These are phyloP conservation scores for Sinapis alba DNA, from an alignment of 441 rosid species.

Conservation along the genomic window DNA sequence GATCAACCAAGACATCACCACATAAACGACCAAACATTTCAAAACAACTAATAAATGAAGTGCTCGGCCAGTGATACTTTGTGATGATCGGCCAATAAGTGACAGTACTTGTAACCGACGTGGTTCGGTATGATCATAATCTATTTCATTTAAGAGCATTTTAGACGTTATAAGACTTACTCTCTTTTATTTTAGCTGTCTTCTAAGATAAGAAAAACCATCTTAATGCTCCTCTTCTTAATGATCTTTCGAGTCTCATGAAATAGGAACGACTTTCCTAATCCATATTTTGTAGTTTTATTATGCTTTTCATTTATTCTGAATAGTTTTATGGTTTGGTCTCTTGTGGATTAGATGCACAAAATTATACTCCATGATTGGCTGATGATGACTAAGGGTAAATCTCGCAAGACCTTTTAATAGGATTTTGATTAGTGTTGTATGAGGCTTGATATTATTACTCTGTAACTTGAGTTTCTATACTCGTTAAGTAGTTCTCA, in stretches of 20 bases:
- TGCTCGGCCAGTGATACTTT: neutral
- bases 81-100: slow-evolving; percentile 3
- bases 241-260: neutral
- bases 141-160: neutral
- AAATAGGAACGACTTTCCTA: neutral
- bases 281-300: neutral
- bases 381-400: neutral
- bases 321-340: no score
- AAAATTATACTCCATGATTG: no score
- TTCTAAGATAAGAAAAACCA: neutral
- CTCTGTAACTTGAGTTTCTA: neutral
- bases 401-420: neutral
- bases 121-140: neutral
- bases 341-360: no score
- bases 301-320: no score
- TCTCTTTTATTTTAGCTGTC: neutral
- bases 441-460: neutral
- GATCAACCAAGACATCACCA: neutral
- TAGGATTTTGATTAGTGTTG: neutral
- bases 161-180: neutral
- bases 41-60: neutral
- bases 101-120: neutral
- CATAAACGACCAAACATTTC: neutral
- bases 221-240: neutral
- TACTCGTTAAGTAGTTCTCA: neutral